A percentile compares a stretch with the other conserved stretches of the same genome.
Evolutionary conservation across 1,284 basidiomycete genomes (phyloP).

Genomic region (Pholiota adiposa): DNA sequence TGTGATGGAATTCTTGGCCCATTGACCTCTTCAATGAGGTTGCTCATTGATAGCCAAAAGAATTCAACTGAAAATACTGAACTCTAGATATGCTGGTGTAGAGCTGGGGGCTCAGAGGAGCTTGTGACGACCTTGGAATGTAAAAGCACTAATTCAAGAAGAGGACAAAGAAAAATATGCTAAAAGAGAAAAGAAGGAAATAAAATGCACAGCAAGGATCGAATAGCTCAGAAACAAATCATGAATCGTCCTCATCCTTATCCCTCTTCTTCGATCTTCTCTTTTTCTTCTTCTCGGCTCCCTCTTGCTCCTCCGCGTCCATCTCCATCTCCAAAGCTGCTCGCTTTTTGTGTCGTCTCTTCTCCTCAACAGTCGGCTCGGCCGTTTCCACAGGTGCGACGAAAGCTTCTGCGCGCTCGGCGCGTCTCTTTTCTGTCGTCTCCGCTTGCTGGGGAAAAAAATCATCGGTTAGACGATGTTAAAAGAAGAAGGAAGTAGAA

Average conservation of each 20-base stretch:
- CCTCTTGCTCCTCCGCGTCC: constrained; percentile 23
- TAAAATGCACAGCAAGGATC: background rate
- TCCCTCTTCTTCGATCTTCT: constrained; percentile 21
- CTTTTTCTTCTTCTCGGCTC: constrained; percentile 27
- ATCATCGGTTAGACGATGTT: background rate
- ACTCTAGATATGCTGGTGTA: no score
- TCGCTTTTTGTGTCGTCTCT: constrained; percentile 40
- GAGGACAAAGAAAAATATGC: no score
- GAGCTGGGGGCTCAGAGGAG: no score
- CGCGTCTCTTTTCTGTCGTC: constrained; percentile 66
- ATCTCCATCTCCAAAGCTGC: constrained; percentile 23
- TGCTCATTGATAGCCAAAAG: no score
- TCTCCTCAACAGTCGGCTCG: constrained; percentile 79
- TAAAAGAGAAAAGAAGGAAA: background rate
- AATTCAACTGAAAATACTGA: no score
- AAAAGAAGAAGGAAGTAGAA: background rate
- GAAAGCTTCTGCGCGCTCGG: constrained; percentile 83
- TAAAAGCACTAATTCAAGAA: no score
- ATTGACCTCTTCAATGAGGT: no score
- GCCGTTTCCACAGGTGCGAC: constrained; percentile 79
- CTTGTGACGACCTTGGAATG: no score
- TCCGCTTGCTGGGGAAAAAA: constrained; percentile 69
- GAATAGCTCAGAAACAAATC: background rate
- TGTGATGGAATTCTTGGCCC: no score
- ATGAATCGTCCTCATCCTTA: constrained; percentile 9